These are phyloP conservation scores for Betula pendula DNA, from an alignment of 306 rosid species.

Conservation along the genomic window DNA sequence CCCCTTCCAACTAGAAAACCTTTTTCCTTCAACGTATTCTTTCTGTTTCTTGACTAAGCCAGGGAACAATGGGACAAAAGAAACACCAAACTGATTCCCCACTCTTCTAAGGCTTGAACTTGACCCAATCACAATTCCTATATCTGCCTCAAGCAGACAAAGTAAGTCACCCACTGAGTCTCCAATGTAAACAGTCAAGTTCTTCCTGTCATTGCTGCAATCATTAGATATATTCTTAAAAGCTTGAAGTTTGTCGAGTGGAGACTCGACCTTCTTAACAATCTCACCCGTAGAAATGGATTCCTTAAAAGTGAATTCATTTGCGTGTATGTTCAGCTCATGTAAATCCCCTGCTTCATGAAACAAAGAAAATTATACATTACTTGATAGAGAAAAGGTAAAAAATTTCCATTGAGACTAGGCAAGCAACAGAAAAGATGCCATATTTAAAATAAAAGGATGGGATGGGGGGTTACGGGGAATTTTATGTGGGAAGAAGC, in stretches of 20 bases:
- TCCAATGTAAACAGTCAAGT: constrained; percentile 74
- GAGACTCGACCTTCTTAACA: constrained; percentile 82
- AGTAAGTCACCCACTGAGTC: constrained; percentile 95
- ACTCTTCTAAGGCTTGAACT: constrained; percentile 86
- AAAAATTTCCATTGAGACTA: not conserved
- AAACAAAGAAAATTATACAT: not conserved
- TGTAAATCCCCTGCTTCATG: constrained; percentile 64
- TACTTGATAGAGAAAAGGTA: constrained; percentile 12
- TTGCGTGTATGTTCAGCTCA: constrained; percentile 72
- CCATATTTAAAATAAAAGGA: not conserved
- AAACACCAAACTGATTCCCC: constrained; percentile 71
- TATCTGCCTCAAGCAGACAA: constrained; percentile 92
- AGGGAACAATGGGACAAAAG: constrained; percentile 75
- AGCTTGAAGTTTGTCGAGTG: constrained; percentile 77
- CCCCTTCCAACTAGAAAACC: constrained; percentile 69
- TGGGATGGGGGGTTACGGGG: not conserved
- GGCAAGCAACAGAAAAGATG: not conserved
- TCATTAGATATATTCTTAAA: constrained; percentile 50
- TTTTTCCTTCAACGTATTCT: constrained; percentile 49
- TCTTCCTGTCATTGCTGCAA: constrained; percentile 49
- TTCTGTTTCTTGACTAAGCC: constrained; percentile 81
- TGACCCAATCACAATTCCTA: constrained; percentile 89
- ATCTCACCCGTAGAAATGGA: constrained; percentile 85
- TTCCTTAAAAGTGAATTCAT: constrained; percentile 72
- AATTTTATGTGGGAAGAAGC: not conserved